A percentile compares a stretch with the other conserved stretches of the same genome.
Conservation (phyloP, 306 rosid genomes). For the Cucurbita pepo region DNA sequence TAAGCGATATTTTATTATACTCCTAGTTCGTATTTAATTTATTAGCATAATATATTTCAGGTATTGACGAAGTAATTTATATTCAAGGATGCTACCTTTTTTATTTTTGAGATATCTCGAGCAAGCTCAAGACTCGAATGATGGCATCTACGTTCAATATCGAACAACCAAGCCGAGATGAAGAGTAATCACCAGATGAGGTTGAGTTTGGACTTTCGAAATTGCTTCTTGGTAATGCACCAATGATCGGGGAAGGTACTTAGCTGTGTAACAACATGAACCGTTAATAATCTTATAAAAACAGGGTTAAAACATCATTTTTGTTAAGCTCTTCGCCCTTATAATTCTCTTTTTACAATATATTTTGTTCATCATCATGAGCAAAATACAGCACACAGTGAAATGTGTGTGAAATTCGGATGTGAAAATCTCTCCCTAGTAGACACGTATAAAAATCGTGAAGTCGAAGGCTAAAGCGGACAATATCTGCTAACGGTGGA, state of each 20-base stretch:
- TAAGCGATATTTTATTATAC: neutral
- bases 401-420: neutral
- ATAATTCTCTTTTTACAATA: neutral
- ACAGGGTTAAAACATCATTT: neutral
- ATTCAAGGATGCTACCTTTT: neutral
- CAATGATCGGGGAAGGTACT: constrained; percentile 76
- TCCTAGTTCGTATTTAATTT: neutral
- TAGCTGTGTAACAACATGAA: constrained; percentile 32
- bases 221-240: constrained; percentile 66
- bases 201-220: constrained; percentile 39
- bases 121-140: neutral
- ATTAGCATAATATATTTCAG: neutral
- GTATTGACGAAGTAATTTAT: too few relatives aligned
- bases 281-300: neutral
- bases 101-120: neutral
- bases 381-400: neutral
- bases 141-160: neutral
- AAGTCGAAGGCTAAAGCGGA: too few relatives aligned
- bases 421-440: too few relatives aligned
- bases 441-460: too few relatives aligned
- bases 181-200: constrained; percentile 37
- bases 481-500: too few relatives aligned
- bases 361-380: neutral
- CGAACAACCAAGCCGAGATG: neutral
- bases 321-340: neutral